phyloP scores from a whole-genome alignment of 345 rosid species.

The Hibiscus trionum region DNA sequence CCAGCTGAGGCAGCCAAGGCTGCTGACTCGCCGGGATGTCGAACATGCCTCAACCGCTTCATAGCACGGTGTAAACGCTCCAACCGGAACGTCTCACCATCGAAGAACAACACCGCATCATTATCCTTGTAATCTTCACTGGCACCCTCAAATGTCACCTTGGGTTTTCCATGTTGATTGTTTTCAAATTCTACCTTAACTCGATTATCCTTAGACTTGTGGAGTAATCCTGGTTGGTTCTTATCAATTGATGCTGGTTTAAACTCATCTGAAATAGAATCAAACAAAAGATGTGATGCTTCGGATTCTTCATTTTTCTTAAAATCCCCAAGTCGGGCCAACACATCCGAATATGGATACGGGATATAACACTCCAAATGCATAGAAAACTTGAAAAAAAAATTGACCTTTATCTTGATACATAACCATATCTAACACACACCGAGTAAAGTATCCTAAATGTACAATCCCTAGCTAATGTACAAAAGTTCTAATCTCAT shows the following conservation, averaged over 20 bases:
- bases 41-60: constrained; percentile 51
- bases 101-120: constrained; percentile 64
- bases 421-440: no score
- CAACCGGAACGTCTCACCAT: constrained; percentile 51
- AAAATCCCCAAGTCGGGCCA: no score
- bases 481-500: background rate
- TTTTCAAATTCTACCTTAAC: constrained; percentile 67
- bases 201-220: constrained; percentile 50
- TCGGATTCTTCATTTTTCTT: no score
- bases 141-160: constrained; percentile 60
- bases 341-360: no score
- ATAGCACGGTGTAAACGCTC: constrained; percentile 66
- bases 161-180: constrained; percentile 61
- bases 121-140: constrained; percentile 64
- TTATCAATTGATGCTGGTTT: constrained; percentile 78
- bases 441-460: background rate
- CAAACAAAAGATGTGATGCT: background rate
- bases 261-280: constrained; percentile 52
- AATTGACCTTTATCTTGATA: no score
- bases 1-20: constrained; percentile 24
- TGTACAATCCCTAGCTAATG: background rate
- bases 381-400: no score
- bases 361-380: no score
- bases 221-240: constrained; percentile 49
- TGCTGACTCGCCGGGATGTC: constrained; percentile 44